Conservation (phyloP, 805 yeast species). For the Kluyveromyces siamensis region DNA sequence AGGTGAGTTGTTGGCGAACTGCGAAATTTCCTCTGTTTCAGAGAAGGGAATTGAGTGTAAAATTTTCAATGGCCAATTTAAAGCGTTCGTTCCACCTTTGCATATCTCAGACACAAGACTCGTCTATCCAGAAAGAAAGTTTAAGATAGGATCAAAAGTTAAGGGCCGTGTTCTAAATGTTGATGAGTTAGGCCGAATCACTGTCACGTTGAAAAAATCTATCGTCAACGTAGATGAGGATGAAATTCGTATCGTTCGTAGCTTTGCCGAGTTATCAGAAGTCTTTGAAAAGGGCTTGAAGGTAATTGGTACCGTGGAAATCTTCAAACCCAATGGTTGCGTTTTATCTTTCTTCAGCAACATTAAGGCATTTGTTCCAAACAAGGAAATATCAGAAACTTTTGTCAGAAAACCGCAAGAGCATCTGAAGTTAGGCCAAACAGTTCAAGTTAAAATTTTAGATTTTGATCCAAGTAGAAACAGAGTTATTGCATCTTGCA, state of each 20-base stretch:
- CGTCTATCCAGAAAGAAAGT: conserved; percentile 86
- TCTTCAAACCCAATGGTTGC: conserved; percentile 69
- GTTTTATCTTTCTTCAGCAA: conserved; percentile 76
- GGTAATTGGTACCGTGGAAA: conserved; percentile 66
- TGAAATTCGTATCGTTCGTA: conserved; percentile 25
- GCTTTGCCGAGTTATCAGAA: conserved; percentile 46
- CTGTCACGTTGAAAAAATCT: conserved; percentile 74
- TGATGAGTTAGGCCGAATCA: conserved; percentile 39
- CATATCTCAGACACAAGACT: conserved; percentile 82
- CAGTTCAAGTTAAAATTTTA: conserved; percentile 61
- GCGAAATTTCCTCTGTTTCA: conserved; percentile 48
- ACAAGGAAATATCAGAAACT: conserved; percentile 82
- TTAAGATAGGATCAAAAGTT: conserved; percentile 74
- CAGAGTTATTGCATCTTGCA: conserved; percentile 65
- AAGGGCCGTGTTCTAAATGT: conserved; percentile 61
- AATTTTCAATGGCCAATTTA: conserved; percentile 52
- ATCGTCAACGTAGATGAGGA: conserved; percentile 46
- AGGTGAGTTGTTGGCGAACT: conserved; percentile 54
- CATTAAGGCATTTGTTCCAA: conserved; percentile 73
- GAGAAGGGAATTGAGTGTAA: conserved; percentile 61
- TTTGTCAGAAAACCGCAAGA: conserved; percentile 71
- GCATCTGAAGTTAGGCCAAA: conserved; percentile 74
- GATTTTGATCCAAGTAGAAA: conserved; percentile 43
- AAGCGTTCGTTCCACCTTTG: conserved; percentile 60
- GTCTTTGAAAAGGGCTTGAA: conserved; percentile 30